These are phyloP conservation scores for Monosporascus sp. DNA, from an alignment of 2,329 filamentous ascomycete genomes.

Conservation along the genomic window DNA sequence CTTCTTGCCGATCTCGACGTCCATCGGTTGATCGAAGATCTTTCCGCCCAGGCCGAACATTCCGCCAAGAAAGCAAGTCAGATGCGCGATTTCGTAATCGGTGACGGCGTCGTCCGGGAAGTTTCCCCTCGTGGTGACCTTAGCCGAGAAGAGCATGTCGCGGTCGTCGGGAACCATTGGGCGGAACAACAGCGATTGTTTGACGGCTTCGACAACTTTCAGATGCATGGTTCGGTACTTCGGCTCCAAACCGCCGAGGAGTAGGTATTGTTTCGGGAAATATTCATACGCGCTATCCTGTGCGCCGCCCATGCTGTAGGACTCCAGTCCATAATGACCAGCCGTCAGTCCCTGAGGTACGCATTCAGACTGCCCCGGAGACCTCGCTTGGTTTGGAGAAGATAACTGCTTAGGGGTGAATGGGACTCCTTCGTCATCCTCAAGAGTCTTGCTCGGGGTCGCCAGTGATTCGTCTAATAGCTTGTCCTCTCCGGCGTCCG, in stretches of 20 bases:
- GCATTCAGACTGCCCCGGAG: constrained; percentile 38
- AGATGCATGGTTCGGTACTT: constrained; percentile 73
- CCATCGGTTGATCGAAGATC: constrained; percentile 53
- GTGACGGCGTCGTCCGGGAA: constrained; percentile 34
- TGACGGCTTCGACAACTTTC: constrained; percentile 60
- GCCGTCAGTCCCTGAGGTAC: constrained; percentile 54
- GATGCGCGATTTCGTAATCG: constrained; percentile 58
- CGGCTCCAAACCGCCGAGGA: constrained; percentile 68
- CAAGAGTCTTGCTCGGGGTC: neutral
- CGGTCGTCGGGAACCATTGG: constrained; percentile 66
- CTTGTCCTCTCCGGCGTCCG: neutral
- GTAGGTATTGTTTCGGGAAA: constrained; percentile 66
- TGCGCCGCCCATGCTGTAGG: constrained; percentile 58
- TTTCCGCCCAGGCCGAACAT: constrained; percentile 65
- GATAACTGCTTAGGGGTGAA: neutral
- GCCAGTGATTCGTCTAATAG: neutral
- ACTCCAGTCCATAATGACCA: constrained; percentile 38
- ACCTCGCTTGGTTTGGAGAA: neutral
- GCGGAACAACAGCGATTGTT: constrained; percentile 70
- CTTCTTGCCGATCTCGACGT: constrained; percentile 58
- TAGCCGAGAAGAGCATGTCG: constrained; percentile 71
- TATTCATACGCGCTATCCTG: constrained; percentile 71
- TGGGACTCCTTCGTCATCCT: neutral
- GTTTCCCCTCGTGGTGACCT: constrained; percentile 44
- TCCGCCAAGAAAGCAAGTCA: constrained; percentile 66